A percentile compares a stretch with the other conserved stretches of the same genome.
phyloP scores from a whole-genome alignment of 2,329 filamentous ascomycete genomes.

The Ceratocystis smalleyi region DNA sequence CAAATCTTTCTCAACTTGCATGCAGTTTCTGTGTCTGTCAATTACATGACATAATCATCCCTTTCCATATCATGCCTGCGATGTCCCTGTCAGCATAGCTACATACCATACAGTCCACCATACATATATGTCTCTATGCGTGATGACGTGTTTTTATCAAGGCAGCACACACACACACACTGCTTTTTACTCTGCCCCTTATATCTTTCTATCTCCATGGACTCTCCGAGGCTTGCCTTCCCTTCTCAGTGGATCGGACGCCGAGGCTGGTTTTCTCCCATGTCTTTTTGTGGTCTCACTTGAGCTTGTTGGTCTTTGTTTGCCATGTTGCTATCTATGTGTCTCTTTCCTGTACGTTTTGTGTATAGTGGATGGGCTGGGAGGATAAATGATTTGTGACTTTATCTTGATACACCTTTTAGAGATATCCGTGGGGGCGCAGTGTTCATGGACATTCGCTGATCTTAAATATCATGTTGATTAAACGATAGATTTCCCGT shows the following conservation, averaged over 20 bases:
- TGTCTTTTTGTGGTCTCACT: not conserved
- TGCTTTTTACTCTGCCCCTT: not conserved
- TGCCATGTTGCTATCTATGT: not conserved
- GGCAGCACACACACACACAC: not conserved
- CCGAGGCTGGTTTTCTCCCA: not conserved
- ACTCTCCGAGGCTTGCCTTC: not conserved
- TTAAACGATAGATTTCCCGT: not conserved
- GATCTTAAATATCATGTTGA: not conserved
- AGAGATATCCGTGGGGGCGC: not conserved
- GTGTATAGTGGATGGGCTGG: not conserved
- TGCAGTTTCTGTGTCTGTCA: not conserved
- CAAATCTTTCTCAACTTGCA: not conserved
- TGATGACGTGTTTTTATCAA: not conserved
- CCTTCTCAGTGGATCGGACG: not conserved
- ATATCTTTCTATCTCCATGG: not conserved
- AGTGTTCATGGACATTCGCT: not conserved
- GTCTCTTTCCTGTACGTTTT: not conserved
- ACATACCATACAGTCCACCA: not conserved
- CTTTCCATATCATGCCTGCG: not conserved
- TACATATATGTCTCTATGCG: not conserved
- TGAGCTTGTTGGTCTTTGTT: not conserved
- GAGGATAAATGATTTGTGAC: not conserved
- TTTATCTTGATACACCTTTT: constrained; percentile 2
- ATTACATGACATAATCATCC: not conserved
- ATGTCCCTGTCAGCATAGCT: not conserved